phyloP scores from a whole-genome alignment of 345 rosid species.

The Litchi chinensis region DNA sequence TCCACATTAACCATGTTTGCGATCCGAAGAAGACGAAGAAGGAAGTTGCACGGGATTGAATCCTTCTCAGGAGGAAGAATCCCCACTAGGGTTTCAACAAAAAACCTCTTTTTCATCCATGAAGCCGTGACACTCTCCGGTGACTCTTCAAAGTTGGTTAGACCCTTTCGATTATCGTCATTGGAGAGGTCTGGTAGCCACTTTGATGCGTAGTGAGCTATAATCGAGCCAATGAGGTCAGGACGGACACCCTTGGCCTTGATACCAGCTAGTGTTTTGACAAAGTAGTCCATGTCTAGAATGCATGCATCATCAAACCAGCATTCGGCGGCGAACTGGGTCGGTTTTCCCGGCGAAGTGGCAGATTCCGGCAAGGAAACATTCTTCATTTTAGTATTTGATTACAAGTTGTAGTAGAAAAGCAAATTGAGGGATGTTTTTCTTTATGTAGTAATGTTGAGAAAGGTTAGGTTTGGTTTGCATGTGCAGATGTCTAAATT shows the following conservation, averaged over 20 bases:
- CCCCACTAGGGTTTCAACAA: constrained; percentile 74
- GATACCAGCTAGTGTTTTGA: constrained; percentile 66
- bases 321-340: constrained; percentile 34
- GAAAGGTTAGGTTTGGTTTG: neutral
- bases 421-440: neutral
- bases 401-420: neutral
- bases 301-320: constrained; percentile 79
- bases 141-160: constrained; percentile 30
- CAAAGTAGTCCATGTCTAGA: constrained; percentile 79
- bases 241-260: constrained; percentile 84
- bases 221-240: constrained; percentile 79
- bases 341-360: constrained; percentile 34
- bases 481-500: neutral
- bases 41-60: constrained; percentile 77
- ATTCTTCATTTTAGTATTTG: constrained; percentile 44
- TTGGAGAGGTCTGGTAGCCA: constrained; percentile 79
- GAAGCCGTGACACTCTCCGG: constrained; percentile 64
- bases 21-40: constrained; percentile 74
- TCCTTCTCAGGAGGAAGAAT: constrained; percentile 86
- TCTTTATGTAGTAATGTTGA: neutral
- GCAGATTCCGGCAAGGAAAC: constrained; percentile 38
- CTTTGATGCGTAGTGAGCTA: constrained; percentile 78
- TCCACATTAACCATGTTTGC: constrained; percentile 82
- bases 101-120: constrained; percentile 74
- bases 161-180: constrained; percentile 22